Base-by-base conservation (phyloP, 169 alveolate species). In the Miamiensis avidus region DNA sequence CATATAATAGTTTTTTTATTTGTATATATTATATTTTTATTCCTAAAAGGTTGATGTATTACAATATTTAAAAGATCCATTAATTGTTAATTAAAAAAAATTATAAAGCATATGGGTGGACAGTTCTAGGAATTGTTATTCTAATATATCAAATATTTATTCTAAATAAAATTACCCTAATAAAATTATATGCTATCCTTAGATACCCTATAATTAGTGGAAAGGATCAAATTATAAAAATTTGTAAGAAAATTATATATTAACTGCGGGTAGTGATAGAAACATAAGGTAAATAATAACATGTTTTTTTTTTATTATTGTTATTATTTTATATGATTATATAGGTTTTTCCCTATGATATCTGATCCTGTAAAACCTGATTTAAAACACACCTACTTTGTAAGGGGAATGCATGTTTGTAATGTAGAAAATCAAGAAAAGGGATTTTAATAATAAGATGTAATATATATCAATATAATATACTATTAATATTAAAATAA, bases 321-420 rank as follows among this genome's bases (percentile, higher is more conserved):
- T 49, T 49, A 11, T 11, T 11, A 49, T 49, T 49, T 49, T 49
- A 11, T 11, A 11, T 49, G 4, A 11, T 11, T 49, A 49, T 49
- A 49, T 49, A 34, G 84, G 65, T 65, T 79, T 29, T 49, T 64
- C 75, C 76, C 74, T 28, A 29, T 79, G 33, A 49, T 49, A 11
- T 34, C 75, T 31, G 84, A 79, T 49, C 76, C 76, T 0, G 34
- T 33, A 15, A 79, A 79, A 34, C 27, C 33, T 34, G 65, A 49
- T 29, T 27, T 64, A 11, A 34, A 64, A 11, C 29, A 34, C 0
- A 34, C 34, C 27, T 34, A 34, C 0, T 29, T 34, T 34, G 27
- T 79, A 29, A 79, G 65, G 29, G 84, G 84, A 79, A 49, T 79
- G 64, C 84, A 79, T 49, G 73, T 79, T 34, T 79, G 76, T 32